Base-by-base conservation (phyloP, 768 basidiomycete species). In the Gautieria morchelliformis region DNA sequence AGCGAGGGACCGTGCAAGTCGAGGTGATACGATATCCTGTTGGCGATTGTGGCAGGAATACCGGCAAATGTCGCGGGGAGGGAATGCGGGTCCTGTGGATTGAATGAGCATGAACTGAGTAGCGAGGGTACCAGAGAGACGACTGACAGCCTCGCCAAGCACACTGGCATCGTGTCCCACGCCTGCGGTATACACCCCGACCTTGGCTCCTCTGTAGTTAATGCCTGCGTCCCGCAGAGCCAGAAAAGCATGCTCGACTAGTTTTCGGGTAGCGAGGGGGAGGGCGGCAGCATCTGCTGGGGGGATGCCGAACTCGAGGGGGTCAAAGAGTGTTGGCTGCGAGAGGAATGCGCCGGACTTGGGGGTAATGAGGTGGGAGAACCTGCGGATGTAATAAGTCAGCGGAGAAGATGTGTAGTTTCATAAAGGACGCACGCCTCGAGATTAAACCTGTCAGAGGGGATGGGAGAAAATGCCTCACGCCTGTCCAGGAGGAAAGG, bases 1-100 rank as follows among this genome's bases (percentile, higher is more conserved):
- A 80, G 58, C 4, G 79, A 81, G 12, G 79, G 80, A 14, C 78
- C 78, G 0, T 65, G 69, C 20, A 73, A 57, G 51, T 74, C 70
- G 42, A 72, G 66, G 0, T 65, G 64, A 59, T 76, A 74, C 1
- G 76, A 74, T 39, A 76, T 64, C 35, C 67, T 64, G 63, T 76
- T 76, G 19, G 76, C 72, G 4, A 75, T 64, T 65, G 69, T 72
- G 9, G 65, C 60, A 10, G 73, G 69, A 39, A 62, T 60, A 9
- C 64, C 68, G 9, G 70, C 70, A 45, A 76, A 70, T 2, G 69
- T 69, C 7, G 71, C 72, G 17, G 55, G 20, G 42, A 56, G 42
- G 17, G 55, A 42, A 39, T 56, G 46, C 12, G 45, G 45, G 35
- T 56, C 55, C 55, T 56, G 19, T 4, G 22, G 10, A 17, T 14